A percentile compares a stretch with the other conserved stretches of the same genome.
These are phyloP conservation scores for Talaromyces piceae DNA, from an alignment of 2,329 filamentous ascomycete species.

Conservation along the genomic window DNA sequence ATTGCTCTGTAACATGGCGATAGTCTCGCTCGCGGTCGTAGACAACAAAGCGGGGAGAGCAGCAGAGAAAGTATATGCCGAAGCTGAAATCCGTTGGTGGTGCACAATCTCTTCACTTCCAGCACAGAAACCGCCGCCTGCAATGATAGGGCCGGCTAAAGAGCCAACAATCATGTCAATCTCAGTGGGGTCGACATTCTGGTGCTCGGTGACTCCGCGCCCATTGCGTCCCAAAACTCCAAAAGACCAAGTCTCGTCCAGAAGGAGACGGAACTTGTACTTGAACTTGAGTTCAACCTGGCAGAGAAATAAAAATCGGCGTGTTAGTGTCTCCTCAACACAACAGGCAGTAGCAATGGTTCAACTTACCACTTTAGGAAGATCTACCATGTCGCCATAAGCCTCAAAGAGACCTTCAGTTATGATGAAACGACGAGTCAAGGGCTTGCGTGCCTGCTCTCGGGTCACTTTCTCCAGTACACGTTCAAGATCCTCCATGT, in stretches of 20 bases:
- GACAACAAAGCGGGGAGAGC: slow-evolving; percentile 88
- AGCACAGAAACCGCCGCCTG: slow-evolving; percentile 92
- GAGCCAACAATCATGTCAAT: slow-evolving; percentile 97
- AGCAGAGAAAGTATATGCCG: slow-evolving; percentile 91
- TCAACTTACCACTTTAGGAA: slow-evolving; percentile 69
- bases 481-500: slow-evolving; percentile 85
- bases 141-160: slow-evolving; percentile 80
- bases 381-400: slow-evolving; percentile 72
- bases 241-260: slow-evolving; percentile 97
- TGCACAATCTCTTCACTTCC: slow-evolving; percentile 86
- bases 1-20: slow-evolving; percentile 76
- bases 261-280: slow-evolving; percentile 96
- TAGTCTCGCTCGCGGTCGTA: slow-evolving; percentile 89
- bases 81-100: slow-evolving; percentile 88
- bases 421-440: slow-evolving; percentile 91
- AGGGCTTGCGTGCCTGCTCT: slow-evolving; percentile 78
- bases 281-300: slow-evolving; percentile 85
- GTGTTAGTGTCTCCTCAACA: not conserved
- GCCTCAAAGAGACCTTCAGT: slow-evolving; percentile 93
- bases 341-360: not conserved
- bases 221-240: slow-evolving; percentile 88
- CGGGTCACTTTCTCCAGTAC: slow-evolving; percentile 78
- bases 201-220: slow-evolving; percentile 86
- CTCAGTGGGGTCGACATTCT: slow-evolving; percentile 87
- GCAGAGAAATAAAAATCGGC: slow-evolving; percentile 8